A percentile compares a stretch with the other conserved stretches of the same genome.
Evolutionary conservation across 306 rosid genomes (phyloP).

Genomic region (Betula pendula): DNA sequence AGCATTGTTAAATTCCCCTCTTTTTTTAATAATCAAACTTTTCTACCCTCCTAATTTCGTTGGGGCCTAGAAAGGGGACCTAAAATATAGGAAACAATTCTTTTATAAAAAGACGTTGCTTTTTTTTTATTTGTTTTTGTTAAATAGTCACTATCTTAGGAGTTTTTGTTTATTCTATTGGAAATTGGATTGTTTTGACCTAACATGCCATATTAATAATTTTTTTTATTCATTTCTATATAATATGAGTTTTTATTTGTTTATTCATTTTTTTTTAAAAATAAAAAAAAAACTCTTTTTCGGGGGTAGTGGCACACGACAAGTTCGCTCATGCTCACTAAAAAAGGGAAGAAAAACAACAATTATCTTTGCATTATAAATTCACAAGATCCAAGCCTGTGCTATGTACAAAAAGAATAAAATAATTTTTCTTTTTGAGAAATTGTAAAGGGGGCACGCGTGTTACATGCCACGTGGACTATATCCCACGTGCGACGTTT

Average conservation of each 20-base stretch:
- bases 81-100: conserved; percentile 22
- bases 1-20: not conserved
- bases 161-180: conserved; percentile 21
- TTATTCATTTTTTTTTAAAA: not conserved
- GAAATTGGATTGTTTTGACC: conserved; percentile 47
- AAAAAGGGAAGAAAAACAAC: conserved; percentile 17
- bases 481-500: conserved; percentile 20
- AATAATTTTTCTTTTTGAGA: not conserved
- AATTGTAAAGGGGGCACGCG: not conserved
- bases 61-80: conserved; percentile 18
- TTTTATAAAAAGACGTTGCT: conserved; percentile 6
- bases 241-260: not conserved
- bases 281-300: not conserved
- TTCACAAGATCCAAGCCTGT: conserved; percentile 38
- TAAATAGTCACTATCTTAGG: conserved; percentile 1
- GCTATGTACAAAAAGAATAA: conserved; percentile 19
- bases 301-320: conserved; percentile 30
- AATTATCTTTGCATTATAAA: conserved; percentile 20
- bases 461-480: conserved; percentile 39
- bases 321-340: conserved; percentile 27
- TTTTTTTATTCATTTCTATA: not conserved
- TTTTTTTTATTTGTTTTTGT: not conserved
- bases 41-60: not conserved
- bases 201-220: conserved; percentile 24
- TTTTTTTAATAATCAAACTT: conserved; percentile 14